Conservation (phyloP, 345 rosid species). For the Populus tremula region DNA sequence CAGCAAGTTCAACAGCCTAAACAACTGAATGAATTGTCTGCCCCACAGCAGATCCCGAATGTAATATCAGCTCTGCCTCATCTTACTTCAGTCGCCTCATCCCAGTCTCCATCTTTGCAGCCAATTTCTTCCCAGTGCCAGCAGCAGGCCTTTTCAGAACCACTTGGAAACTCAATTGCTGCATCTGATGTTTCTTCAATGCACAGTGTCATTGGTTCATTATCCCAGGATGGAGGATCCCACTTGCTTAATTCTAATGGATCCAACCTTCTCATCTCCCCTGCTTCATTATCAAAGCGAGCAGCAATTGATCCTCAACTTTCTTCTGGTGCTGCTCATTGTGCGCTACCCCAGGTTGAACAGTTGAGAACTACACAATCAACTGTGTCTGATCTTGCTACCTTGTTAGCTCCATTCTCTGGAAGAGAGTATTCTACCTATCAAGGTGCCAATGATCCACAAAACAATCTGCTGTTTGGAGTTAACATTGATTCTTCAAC, state of each 20-base stretch:
- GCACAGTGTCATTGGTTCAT: conserved; percentile 34
- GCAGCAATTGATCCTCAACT: conserved; percentile 25
- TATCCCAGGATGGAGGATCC: conserved; percentile 32
- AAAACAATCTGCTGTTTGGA: conserved; percentile 43
- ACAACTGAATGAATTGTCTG: conserved; percentile 29
- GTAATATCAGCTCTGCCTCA: conserved; percentile 30
- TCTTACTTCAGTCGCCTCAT: conserved; percentile 16
- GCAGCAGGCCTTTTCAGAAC: conserved; percentile 36
- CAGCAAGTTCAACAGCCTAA: conserved; percentile 27
- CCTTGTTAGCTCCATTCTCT: conserved; percentile 42
- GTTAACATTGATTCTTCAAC: conserved; percentile 46
- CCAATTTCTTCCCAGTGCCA: conserved; percentile 28
- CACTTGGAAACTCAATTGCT: conserved; percentile 21
- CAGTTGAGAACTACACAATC: conserved; percentile 34
- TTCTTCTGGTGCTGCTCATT: conserved; percentile 26
- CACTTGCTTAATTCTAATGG: conserved; percentile 27
- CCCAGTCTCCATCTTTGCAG: conserved; percentile 34
- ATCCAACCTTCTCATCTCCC: conserved; percentile 16
- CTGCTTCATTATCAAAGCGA: conserved; percentile 28
- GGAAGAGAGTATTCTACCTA: conserved; percentile 42
- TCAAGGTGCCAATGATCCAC: conserved; percentile 38
- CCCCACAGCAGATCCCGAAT: conserved; percentile 21
- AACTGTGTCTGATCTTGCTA: conserved; percentile 34
- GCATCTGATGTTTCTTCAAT: conserved; percentile 32
- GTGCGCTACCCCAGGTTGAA: conserved; percentile 37